phyloP scores from a whole-genome alignment of 2,329 filamentous ascomycete species.

The Tolypocladium paradoxum region DNA sequence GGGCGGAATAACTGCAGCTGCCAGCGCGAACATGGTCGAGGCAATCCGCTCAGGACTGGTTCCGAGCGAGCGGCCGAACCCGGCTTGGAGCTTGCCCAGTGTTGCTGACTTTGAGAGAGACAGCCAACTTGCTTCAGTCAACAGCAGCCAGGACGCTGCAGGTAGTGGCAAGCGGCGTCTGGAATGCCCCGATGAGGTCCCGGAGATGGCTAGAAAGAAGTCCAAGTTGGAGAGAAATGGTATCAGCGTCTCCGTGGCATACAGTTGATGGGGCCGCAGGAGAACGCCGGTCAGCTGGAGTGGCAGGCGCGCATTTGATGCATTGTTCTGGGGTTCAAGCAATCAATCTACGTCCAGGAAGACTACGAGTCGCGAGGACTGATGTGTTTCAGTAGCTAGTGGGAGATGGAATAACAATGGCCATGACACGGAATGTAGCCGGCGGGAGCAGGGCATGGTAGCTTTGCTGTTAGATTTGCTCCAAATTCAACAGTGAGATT shows the following conservation, averaged over 20 bases:
- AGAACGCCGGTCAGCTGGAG: background rate
- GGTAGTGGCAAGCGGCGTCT: background rate
- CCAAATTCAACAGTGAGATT: background rate
- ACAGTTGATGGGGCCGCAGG: background rate
- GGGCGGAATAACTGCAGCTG: slow-evolving; percentile 2
- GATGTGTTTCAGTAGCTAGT: too few relatives aligned
- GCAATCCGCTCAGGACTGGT: slow-evolving; percentile 17
- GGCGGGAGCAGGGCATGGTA: background rate
- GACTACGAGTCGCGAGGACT: background rate
- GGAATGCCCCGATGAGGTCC: background rate
- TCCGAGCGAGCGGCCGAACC: background rate
- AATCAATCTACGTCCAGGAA: background rate
- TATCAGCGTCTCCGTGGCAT: too few relatives aligned
- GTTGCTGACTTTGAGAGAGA: slow-evolving; percentile 15
- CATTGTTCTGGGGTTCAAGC: background rate
- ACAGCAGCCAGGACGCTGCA: background rate
- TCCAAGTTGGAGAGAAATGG: background rate
- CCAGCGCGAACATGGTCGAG: slow-evolving; percentile 11
- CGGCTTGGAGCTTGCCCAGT: slow-evolving; percentile 10
- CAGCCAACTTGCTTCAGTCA: background rate
- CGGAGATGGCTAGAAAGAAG: slow-evolving; percentile 2
- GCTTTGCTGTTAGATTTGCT: background rate
- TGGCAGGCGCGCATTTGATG: background rate
- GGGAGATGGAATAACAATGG: too few relatives aligned
- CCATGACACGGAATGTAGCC: background rate